Conservation (phyloP, 78 protist genomes). For the Dictyostelium firmibasis region DNA sequence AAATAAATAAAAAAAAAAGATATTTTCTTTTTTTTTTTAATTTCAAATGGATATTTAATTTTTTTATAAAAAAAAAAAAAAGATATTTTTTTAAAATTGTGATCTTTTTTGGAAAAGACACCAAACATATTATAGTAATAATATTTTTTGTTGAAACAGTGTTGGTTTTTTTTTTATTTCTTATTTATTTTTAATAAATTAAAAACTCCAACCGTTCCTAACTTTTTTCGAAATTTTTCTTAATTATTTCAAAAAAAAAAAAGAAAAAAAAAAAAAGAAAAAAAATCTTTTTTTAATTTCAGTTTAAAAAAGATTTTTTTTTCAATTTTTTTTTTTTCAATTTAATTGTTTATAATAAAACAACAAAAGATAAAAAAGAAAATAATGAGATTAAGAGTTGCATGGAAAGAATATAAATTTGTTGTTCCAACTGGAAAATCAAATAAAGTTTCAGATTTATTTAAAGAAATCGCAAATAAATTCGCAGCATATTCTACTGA, state of each 20-base stretch:
- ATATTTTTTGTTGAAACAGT: too few species aligned
- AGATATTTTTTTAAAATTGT: too few species aligned
- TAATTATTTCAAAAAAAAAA: background rate
- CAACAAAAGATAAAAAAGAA: background rate
- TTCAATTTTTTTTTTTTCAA: background rate
- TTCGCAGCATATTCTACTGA: conserved; percentile 19
- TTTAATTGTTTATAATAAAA: too few species aligned
- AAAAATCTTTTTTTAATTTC: too few species aligned
- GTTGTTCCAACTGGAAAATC: conserved; percentile 52
- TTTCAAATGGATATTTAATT: too few species aligned
- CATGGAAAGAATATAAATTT: conserved; percentile 63
- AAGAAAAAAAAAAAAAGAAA: too few species aligned
- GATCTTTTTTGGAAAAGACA: too few species aligned
- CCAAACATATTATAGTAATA: too few species aligned
- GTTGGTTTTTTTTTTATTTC: too few species aligned
- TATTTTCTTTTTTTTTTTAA: background rate
- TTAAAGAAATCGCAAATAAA: conserved; percentile 13
- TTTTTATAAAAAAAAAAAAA: too few species aligned
- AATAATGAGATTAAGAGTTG: conserved; percentile 52
- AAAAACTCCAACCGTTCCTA: background rate
- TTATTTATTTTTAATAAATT: too few species aligned
- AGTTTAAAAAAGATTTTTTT: background rate
- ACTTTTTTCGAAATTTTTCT: background rate
- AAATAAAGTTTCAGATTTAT: conserved; percentile 29
- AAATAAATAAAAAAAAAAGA: background rate